Base-by-base conservation (phyloP, 2,329 filamentous ascomycete genomes). In the Fusarium pininemorale region DNA sequence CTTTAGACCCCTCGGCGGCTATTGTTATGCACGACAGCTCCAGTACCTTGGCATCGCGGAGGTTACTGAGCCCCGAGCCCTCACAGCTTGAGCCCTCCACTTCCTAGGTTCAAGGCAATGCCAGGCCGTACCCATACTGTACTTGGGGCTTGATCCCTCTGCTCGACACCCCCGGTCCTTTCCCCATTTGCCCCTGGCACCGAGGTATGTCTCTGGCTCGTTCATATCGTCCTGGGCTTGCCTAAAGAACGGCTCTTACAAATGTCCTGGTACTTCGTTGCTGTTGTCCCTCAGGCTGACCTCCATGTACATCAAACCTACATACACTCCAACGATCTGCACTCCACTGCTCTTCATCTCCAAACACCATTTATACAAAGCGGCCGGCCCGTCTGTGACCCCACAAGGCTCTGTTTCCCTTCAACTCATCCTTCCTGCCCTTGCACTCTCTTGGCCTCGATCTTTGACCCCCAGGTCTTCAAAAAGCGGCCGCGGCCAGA, bases 1-100 rank as follows among this genome's bases (percentile, higher is more conserved):
- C 73, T 70, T 75, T 60, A 73, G 58, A 58, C 58, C 67, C 70
- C 64, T 73, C 70, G 77, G 79, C 79, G 78, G 77, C 77, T 80
- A 80, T 78, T 70, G 74, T 72, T 73, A 80, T 79, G 79, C 78
- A 78, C 72, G 71, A 79, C 73, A 80, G 75, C 68, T 77, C 64
- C 64, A 70, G 63, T 72, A 72, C 63, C 73, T 73, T 64, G 56
- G 42, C 67, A 72, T 54, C 63, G 50, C 58, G 54, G 51, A 70
- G 66, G 58, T 69, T 56, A 39, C 22, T 41, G 41, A 70, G 48
- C 45, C 32, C 51, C 51, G 51, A 55, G 51, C 51, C 51, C 47
- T 68, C 63, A 68, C 42, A 38, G 42, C 60, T 50, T 37, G 41
- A 50, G 35, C 53, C 70, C 61, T 73, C 64, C 66, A 70, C 66